Conservation (phyloP, 352 stramenopile genomes). For the Phytophthora fragariaefolia region DNA sequence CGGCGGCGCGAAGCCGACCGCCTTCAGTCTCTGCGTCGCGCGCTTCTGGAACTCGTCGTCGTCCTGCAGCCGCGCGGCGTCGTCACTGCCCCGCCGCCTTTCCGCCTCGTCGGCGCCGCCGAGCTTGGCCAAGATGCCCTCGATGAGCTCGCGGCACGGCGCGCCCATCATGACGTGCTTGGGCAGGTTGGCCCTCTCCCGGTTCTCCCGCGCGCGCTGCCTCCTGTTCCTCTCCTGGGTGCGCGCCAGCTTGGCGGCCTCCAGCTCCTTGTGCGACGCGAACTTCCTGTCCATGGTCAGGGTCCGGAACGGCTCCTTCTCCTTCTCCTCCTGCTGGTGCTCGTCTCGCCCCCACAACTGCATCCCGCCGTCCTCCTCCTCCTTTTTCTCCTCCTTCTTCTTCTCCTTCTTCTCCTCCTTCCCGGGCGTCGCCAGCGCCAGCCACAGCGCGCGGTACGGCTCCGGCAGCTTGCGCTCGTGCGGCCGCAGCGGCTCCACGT, state of each 20-base stretch:
- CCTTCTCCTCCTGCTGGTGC: constrained; percentile 14
- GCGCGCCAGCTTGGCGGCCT: constrained; percentile 59
- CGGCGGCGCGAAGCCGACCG: constrained; percentile 59
- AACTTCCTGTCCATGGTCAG: constrained; percentile 82
- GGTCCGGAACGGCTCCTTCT: constrained; percentile 32
- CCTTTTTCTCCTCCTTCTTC: constrained; percentile 11
- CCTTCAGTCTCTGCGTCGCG: constrained; percentile 43
- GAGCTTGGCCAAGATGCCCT: constrained; percentile 74
- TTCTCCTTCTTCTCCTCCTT: constrained; percentile 11
- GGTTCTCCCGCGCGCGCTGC: constrained; percentile 89
- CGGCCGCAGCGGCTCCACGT: constrained; percentile 93
- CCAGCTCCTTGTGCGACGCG: constrained; percentile 74
- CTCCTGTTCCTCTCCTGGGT: constrained; percentile 77
- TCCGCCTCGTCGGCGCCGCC: constrained; percentile 23
- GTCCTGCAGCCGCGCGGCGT: constrained; percentile 20
- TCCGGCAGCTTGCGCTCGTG: constrained; percentile 97
- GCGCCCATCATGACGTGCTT: constrained; percentile 93
- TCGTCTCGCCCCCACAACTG: constrained; percentile 47
- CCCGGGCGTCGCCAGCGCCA: constrained; percentile 50
- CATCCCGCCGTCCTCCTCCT: constrained; percentile 31
- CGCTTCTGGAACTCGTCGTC: constrained; percentile 22
- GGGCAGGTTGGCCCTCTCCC: constrained; percentile 90
- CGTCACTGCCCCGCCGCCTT: constrained; percentile 2
- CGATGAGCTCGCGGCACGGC: constrained; percentile 86
- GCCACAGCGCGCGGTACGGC: constrained; percentile 95